Evolutionary conservation across 345 rosid species (phyloP), one percentile per base, ranked within the genome.

Genomic region (Salix purpurea): DNA sequence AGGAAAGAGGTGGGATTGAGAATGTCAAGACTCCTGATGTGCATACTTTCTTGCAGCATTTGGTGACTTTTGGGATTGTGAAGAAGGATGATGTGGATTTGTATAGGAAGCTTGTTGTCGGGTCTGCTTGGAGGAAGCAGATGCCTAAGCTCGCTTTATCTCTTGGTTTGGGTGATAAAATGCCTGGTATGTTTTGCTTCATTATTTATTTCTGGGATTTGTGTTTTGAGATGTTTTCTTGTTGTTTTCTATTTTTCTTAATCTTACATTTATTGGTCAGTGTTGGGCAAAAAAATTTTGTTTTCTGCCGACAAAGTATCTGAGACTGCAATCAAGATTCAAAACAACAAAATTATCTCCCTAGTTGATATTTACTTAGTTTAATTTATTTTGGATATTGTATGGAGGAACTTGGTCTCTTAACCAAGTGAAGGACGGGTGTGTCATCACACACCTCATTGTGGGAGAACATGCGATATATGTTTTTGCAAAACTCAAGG

Each of bases 121-220:
- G 91, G 52, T 96, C 99, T 4, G 97, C 99, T 0, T 92, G 99
- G 99, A 90, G 99, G 52, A 96, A 91, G 85, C 99, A 96, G 89
- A 93, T 96, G 99, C 99, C 99, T 4, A 96, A 90, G 83, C 96
- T 96, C 70, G 99, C 99, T 6, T 86, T 96, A 71, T 96, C 92
- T 0, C 97, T 96, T 76, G 99, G 98, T 24, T 82, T 96, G 81
- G 97, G 93, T 77, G 93, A 87, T 82, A 82, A 91, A 87, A 94
- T 93, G 98, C 97, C 98, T 56, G 99, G 99, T 96, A 93, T 81
- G 77, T 76, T 67, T 4, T 54, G 54, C 48, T 40, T 73, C 40
- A 37, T 36, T 77, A 10, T 10, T 69, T 36, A 23, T 50, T 15
- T 12, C 23, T 67, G 7, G 50, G 11, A 40, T 64, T 65, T 68